Evolutionary conservation across 345 rosid species (phyloP).

Genomic region (Bruguiera gymnorhiza): DNA sequence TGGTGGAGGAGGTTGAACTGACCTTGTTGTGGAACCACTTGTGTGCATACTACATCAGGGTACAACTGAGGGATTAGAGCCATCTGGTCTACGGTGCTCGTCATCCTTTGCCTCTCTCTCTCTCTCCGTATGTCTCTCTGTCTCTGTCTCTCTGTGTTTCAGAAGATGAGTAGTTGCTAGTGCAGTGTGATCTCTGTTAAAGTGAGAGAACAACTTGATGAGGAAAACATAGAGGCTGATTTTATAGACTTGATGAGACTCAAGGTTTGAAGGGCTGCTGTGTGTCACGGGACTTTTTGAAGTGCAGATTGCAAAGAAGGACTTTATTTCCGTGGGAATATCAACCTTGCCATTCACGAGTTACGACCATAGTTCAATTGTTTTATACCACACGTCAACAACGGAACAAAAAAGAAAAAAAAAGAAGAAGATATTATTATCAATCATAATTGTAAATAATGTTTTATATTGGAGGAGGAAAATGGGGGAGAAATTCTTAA

Average conservation of each 20-base stretch:
- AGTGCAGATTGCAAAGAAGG: too few species aligned
- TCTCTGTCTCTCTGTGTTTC: constrained; percentile 12
- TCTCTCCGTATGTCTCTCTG: constrained; percentile 6
- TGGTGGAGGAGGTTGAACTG: constrained; percentile 4
- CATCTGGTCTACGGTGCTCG: constrained; percentile 37
- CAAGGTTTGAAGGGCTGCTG: constrained; percentile 4
- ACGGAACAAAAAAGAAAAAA: too few species aligned
- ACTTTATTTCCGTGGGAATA: too few species aligned
- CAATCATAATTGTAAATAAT: too few species aligned
- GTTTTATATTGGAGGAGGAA: too few species aligned
- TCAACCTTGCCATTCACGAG: too few species aligned
- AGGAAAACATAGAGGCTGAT: constrained; percentile 11
- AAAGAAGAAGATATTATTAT: too few species aligned
- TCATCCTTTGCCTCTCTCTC: constrained; percentile 2
- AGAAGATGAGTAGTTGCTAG: too few species aligned
- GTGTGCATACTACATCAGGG: constrained; percentile 44
- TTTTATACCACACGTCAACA: too few species aligned
- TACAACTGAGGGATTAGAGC: constrained; percentile 56
- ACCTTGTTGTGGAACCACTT: constrained; percentile 57
- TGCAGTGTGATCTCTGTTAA: too few species aligned
- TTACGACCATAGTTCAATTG: too few species aligned
- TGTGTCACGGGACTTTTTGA: constrained; percentile 1
- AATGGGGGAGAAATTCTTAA: too few species aligned
- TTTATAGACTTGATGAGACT: constrained; percentile 27
- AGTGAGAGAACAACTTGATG: constrained; percentile 19